phyloP scores from a whole-genome alignment of 2,329 filamentous ascomycete species.

The Moelleriella libera region DNA sequence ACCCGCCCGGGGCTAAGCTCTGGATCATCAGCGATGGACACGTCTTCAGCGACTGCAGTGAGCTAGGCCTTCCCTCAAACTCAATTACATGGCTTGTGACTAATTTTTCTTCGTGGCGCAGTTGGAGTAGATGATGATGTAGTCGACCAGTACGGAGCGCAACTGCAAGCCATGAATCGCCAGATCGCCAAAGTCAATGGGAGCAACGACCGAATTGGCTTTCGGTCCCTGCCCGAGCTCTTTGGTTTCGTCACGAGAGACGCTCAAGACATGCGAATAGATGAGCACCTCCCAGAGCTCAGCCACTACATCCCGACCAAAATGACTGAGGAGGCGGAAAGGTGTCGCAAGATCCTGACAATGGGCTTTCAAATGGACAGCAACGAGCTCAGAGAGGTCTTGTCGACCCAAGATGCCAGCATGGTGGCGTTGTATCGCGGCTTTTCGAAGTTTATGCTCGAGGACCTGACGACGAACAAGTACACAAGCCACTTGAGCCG shows the following conservation, averaged over 20 bases:
- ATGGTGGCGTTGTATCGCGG: constrained; percentile 39
- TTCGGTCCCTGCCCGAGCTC: constrained; percentile 14
- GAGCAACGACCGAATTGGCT: constrained; percentile 11
- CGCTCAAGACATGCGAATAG: constrained; percentile 4
- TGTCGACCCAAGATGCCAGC: constrained; percentile 15
- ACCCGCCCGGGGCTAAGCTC: constrained; percentile 18
- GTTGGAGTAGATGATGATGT: constrained; percentile 27
- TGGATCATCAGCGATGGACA: constrained; percentile 25
- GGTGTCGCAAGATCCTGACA: constrained; percentile 17
- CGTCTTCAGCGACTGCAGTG: constrained; percentile 26
- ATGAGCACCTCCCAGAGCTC: constrained; percentile 24
- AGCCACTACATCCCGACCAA: constrained; percentile 15
- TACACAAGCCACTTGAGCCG: constrained; percentile 11
- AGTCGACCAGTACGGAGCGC: constrained; percentile 23
- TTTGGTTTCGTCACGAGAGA: constrained; percentile 12
- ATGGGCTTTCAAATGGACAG: constrained; percentile 19
- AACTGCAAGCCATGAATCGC: constrained; percentile 22
- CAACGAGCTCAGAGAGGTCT: constrained; percentile 11
- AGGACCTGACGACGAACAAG: constrained; percentile 14
- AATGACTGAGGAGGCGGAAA: constrained; percentile 13
- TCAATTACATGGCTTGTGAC: neutral
- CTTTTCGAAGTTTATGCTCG: constrained; percentile 43
- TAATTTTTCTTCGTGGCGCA: constrained; percentile 1
- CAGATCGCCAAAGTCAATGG: constrained; percentile 10
- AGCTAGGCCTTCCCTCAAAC: neutral